These are phyloP conservation scores for Alternaria sp. DNA, from an alignment of 2,329 filamentous ascomycete species.

Conservation along the genomic window DNA sequence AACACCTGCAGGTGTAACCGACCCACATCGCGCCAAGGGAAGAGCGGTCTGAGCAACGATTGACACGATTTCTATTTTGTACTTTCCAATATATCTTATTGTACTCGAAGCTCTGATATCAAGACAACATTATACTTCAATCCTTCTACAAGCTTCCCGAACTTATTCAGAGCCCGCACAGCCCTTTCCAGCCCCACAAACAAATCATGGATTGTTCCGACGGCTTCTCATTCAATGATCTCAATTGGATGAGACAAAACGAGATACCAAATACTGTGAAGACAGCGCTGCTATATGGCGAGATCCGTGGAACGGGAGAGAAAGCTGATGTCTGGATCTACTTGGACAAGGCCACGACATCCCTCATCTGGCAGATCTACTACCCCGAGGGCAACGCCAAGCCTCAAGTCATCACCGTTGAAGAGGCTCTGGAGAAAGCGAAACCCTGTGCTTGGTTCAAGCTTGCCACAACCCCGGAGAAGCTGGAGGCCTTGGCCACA, in stretches of 20 bases:
- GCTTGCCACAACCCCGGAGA: background rate
- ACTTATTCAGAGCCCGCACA: background rate
- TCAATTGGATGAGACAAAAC: background rate
- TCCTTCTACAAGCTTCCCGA: fast-evolving
- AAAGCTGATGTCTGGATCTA: background rate
- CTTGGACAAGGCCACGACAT: background rate
- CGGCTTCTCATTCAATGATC: background rate
- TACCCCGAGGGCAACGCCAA: background rate
- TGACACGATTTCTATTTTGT: background rate
- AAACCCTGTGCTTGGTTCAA: background rate
- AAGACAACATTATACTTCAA: background rate
- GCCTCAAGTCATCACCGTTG: background rate
- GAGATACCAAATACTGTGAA: background rate
- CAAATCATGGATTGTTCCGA: background rate
- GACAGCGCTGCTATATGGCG: background rate
- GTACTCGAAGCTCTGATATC: background rate
- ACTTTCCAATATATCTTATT: background rate
- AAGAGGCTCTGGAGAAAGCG: background rate
- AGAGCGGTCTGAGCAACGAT: background rate
- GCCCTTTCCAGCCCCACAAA: background rate
- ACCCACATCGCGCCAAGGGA: background rate
- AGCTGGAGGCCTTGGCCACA: constrained; percentile 2
- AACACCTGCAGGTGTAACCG: background rate
- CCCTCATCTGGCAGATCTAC: background rate
- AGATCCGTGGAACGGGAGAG: background rate